phyloP scores from a whole-genome alignment of 2,329 filamentous ascomycete genomes.

The Venturia effusa region DNA sequence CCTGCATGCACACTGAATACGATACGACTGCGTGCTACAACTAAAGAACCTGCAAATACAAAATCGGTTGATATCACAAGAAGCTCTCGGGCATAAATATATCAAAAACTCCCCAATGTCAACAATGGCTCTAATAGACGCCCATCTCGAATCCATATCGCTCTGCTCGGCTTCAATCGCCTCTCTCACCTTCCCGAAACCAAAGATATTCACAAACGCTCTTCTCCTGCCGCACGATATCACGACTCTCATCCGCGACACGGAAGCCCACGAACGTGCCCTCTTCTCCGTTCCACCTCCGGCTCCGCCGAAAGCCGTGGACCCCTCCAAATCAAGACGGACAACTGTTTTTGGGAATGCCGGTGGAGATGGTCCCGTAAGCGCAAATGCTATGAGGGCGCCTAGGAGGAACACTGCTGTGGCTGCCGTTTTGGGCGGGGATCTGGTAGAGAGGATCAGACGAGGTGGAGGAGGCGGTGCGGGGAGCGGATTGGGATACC shows the following conservation, averaged over 20 bases:
- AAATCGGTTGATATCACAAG: no score
- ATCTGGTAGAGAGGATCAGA: conserved; percentile 73
- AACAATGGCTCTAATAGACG: conserved; percentile 29
- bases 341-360: conserved; percentile 36
- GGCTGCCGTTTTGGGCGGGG: conserved; percentile 75
- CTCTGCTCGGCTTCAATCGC: conserved; percentile 38
- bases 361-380: conserved; percentile 24
- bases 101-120: conserved; percentile 19
- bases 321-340: conserved; percentile 36
- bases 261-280: conserved; percentile 85
- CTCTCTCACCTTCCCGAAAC: conserved; percentile 60
- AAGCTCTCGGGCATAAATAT: no score
- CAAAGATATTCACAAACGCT: conserved; percentile 94
- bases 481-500: conserved; percentile 34
- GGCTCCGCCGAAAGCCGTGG: conserved; percentile 32
- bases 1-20: neutral
- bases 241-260: conserved; percentile 87
- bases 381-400: conserved; percentile 35
- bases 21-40: neutral
- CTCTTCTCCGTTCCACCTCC: conserved; percentile 81
- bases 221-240: conserved; percentile 84
- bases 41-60: neutral
- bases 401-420: conserved; percentile 72
- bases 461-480: conserved; percentile 45
- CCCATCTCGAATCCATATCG: conserved; percentile 40